Base-by-base conservation (phyloP, 2,329 filamentous ascomycete species). In the Rutstroemia sydowiana region DNA sequence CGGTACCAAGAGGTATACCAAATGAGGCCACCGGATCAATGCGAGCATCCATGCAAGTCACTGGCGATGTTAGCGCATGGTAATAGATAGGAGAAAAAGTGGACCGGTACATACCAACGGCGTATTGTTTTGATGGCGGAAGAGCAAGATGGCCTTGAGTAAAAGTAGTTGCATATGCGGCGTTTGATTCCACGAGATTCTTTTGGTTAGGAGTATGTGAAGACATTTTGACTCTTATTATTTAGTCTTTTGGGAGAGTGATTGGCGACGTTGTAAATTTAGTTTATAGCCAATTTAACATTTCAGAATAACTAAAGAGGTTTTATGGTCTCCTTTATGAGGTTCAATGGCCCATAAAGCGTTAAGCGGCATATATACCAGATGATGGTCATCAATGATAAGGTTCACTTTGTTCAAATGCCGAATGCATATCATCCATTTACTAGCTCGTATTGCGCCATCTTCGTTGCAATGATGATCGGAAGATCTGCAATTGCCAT, bases 31-130 rank as follows among this genome's bases (percentile, higher is more conserved):
- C 76, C 0, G 87, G 81, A 61, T 92, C 76, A 60, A 83, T 72
- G 47, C 87, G 81, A 5, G 88, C 85, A 63, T 93, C 87, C 87
- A 93, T 93, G 69, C 88, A 93, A 0, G 86, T 87, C 41, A 92
- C 76, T 77, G 26, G 18, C 3, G 2, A 7, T 46, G 46, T 58
- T 48, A 57, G 44, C 13, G 14, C 41, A 30, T 11, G 41, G 52
- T 51, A 40, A 39, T 26, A 67, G 58, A 5, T 18, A 46, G 6
- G 45, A 26, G 41, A 48, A 34, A 34, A 26, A 23, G 43, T 28
- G 10, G 42, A 26, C 4, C 8, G 28, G 5, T 20, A 63, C 71
- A 31, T 74, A 84, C 82, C 68, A 57, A 86, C 71, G 7, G 81
- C 72, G 62, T 87, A 87, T 60, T 84, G 78, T 69, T 85, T 85